Percentiles rank a stretch among this genome's conserved stretches.
These are phyloP conservation scores for Scutellaria barbata DNA, from an alignment of 257 asterid genomes.

Conservation along the genomic window DNA sequence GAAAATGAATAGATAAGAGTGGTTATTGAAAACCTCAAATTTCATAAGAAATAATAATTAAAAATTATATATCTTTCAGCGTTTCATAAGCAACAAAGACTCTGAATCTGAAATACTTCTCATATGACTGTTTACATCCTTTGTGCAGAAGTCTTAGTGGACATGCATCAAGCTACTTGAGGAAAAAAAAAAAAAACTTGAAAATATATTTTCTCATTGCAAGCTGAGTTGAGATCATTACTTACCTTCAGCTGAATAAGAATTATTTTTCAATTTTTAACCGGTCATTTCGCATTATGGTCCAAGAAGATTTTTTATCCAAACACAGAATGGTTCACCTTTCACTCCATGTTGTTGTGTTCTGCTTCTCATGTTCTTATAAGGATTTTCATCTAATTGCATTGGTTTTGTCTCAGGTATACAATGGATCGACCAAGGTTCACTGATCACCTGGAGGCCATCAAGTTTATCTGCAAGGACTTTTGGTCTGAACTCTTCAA, in stretches of 20 bases:
- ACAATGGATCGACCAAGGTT: constrained; percentile 96
- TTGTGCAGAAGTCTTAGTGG: not conserved
- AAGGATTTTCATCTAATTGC: not conserved
- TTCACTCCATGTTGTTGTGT: not conserved
- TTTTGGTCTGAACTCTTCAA: constrained; percentile 98
- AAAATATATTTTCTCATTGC: not conserved
- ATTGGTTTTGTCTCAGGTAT: constrained; percentile 54
- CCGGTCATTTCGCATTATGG: constrained; percentile 13
- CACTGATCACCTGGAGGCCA: constrained; percentile 93
- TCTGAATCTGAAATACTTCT: constrained; percentile 3
- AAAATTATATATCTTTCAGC: not conserved
- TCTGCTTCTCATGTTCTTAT: constrained; percentile 12
- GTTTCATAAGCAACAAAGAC: not conserved
- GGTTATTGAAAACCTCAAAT: too few species aligned
- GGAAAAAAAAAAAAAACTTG: not conserved
- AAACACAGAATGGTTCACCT: not conserved
- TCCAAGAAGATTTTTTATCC: constrained; percentile 8
- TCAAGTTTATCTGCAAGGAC: constrained; percentile 97
- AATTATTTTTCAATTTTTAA: not conserved
- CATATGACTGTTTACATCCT: not conserved
- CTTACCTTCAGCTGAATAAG: not conserved
- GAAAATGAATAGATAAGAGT: too few species aligned
- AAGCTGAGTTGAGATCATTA: constrained; percentile 8
- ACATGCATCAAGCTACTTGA: constrained; percentile 9
- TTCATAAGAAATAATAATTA: too few species aligned